Evolutionary conservation across 768 basidiomycete genomes (phyloP), one percentile per base, ranked within the genome.

Genomic region (Pleurotus ostreatus): DNA sequence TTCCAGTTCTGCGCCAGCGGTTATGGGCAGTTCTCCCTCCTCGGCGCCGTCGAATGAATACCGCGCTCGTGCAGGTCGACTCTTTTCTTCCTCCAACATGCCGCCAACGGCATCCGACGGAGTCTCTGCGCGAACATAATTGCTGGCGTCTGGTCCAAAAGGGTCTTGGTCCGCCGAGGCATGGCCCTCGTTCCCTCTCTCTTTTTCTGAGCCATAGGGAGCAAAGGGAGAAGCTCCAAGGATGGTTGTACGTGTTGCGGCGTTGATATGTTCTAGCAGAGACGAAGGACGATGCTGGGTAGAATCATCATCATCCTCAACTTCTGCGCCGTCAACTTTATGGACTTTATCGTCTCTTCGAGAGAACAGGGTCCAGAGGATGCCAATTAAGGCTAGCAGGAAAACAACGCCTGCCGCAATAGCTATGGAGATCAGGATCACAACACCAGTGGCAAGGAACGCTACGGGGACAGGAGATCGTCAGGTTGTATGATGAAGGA

Each of bases 401-500:
- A 94, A 95, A 38, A 95, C 89, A 18, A 98, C 83, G 15, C 96
- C 97, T 13, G 94, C 94, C 8, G 92, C 87, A 61, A 98, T 97
- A 22, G 97, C 97, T 60, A 99, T 97, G 1, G 94, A 95, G 62
- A 99, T 94, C 44, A 99, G 80, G 61, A 98, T 98, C 55, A 99
- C 94, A 38, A 98, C 80, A 1, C 96, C 97, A 20, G 84, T 83
- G 0, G 95, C 92, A 55, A 99, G 81, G 78, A 93, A 90, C 63
- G 86, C 93, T 92, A 61, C 7, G 62, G 37, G 26, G 30, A 8
- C 52, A 44, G 5, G 23, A 25, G 23, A 38, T n/a, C 40, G 30
- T 59, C 59, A 51, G 66, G n/a, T 51, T 45, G 39, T 63, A 20
- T 58, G 45, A 12, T 22, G n/a, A 54, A 49, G 15, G 15, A 25